Conservation (phyloP, 2,329 filamentous ascomycete species). For the Cercospora nicotianae region DNA sequence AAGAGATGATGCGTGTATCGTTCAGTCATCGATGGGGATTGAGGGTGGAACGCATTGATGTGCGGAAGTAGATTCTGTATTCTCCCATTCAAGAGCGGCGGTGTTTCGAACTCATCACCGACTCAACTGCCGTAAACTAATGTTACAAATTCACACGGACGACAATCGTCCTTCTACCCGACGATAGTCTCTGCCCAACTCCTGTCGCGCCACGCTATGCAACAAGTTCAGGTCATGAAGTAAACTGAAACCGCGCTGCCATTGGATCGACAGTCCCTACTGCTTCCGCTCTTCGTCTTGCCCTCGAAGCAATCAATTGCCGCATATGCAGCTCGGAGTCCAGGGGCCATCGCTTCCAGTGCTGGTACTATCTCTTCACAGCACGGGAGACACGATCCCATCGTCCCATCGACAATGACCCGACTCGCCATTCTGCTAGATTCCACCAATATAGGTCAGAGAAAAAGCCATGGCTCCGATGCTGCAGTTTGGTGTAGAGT, state of each 20-base stretch:
- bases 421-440: background rate
- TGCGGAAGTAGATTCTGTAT: background rate
- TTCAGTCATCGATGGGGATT: background rate
- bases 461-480: background rate
- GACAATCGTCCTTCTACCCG: background rate
- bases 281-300: background rate
- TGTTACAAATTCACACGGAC: background rate
- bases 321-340: background rate
- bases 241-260: background rate
- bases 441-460: background rate
- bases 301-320: background rate
- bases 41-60: background rate
- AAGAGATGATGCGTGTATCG: background rate
- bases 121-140: background rate
- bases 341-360: background rate
- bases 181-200: background rate
- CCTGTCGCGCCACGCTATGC: slow-evolving; percentile 9
- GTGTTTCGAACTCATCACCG: background rate
- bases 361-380: background rate
- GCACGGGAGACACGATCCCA: background rate
- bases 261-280: background rate
- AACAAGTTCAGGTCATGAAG: background rate
- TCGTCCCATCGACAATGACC: background rate
- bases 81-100: background rate
- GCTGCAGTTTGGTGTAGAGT: background rate